Base-by-base conservation (phyloP, 2,329 filamentous ascomycete genomes). In the Arthrobotrys pseudoclavata region DNA sequence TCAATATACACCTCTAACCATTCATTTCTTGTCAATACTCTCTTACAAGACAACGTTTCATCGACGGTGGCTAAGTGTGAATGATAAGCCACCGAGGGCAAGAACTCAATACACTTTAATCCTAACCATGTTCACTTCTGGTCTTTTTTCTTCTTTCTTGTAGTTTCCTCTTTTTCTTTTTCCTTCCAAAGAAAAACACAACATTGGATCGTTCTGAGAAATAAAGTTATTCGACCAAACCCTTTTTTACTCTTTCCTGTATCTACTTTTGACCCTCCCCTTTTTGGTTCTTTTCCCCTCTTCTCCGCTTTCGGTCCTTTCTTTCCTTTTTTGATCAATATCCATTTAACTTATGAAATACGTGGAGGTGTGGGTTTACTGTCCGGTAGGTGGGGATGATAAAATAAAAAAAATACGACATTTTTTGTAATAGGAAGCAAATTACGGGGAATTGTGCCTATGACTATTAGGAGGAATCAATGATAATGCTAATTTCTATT, bases 401-500 rank as follows among this genome's bases (percentile, higher is more conserved):
- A 66, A 57, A 60, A 60, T 34, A 42, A 40, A 60, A n/a, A 76
- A 69, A 64, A 64, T 42, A 69, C 55, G 64, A 60, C 71, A 76
- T 61, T 37, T 52, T 53, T 50, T 53, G n/a, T 55, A 57, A 63
- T 18, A 31, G 42, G 47, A 24, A 53, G 42, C 18, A 20, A 42
- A 53, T 63, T 24, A 61, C 20, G 60, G 60, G 60, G 60, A 48
- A 48, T 31, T 26, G 40, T 24, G 68, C 55, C 63, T 76, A 76
- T 64, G 71, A 76, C 61, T 53, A 61, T 50, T 67, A 69, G 63
- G 60, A 76, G 26, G 24, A 69, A 69, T 70, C 48, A 76, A 76
- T 76, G 72, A 76, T 76, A 76, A 76, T 76, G 72, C 52, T 76
- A 76, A 76, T 76, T 45, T 76, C 48, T 70, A 48, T 55, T 60